Conservation (phyloP, 352 stramenopile genomes). For the Peronospora farinosa region DNA sequence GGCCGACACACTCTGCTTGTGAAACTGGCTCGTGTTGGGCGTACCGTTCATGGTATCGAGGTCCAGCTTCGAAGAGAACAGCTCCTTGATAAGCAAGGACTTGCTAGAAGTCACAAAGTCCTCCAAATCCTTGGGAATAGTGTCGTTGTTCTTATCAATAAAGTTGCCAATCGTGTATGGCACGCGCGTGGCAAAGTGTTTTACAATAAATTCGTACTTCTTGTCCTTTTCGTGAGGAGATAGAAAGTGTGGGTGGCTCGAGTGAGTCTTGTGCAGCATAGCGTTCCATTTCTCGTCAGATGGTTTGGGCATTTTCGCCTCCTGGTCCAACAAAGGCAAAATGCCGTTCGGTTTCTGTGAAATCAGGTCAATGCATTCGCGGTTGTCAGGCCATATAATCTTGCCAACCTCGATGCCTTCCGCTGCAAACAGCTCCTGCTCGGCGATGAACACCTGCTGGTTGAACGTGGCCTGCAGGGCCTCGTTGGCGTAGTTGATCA, state of each 20-base stretch:
- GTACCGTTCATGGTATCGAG: constrained; percentile 44
- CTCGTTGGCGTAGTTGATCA: constrained; percentile 90
- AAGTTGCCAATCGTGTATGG: constrained; percentile 94
- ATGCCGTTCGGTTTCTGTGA: constrained; percentile 76
- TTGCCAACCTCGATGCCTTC: constrained; percentile 83
- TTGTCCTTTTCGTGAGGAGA: constrained; percentile 82
- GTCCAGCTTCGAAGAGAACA: constrained; percentile 67
- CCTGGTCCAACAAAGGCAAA: constrained; percentile 69
- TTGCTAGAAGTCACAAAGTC: constrained; percentile 83
- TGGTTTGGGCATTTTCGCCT: constrained; percentile 74
- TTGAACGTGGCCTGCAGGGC: constrained; percentile 86
- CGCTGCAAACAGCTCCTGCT: constrained; percentile 70
- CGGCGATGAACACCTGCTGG: constrained; percentile 85
- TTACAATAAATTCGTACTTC: constrained; percentile 92
- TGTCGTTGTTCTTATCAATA: constrained; percentile 96
- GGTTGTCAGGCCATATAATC: constrained; percentile 80
- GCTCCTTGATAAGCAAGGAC: constrained; percentile 67
- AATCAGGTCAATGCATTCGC: constrained; percentile 83
- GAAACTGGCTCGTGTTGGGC: constrained; percentile 34
- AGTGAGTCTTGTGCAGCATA: constrained; percentile 74
- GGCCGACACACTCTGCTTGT: constrained; percentile 62
- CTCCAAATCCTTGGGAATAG: constrained; percentile 87
- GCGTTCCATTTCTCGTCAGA: constrained; percentile 84
- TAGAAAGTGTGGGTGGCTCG: constrained; percentile 64
- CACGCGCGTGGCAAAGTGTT: constrained; percentile 94